Conservation (phyloP, 106 monocot genomes). For the Dendrobium chrysotoxum region DNA sequence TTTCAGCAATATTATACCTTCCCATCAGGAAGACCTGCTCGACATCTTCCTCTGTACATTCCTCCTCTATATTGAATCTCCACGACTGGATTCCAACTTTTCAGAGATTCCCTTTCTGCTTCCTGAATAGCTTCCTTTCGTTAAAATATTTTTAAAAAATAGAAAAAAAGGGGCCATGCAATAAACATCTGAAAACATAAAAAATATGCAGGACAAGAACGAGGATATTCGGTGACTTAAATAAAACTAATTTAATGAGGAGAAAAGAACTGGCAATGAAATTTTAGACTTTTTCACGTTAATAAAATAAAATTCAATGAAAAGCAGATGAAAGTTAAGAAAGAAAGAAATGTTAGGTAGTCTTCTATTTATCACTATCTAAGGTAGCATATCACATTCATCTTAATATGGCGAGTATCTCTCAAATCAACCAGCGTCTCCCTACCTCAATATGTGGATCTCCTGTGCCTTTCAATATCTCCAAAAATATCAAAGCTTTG, state of each 20-base stretch:
- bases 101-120: constrained; percentile 76
- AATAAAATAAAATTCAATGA: constrained; percentile 1
- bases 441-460: too few species aligned
- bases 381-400: too few species aligned
- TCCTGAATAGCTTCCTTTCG: constrained; percentile 36
- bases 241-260: neutral
- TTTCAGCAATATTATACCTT: constrained; percentile 44
- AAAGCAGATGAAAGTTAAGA: neutral
- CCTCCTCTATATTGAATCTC: constrained; percentile 85
- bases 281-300: neutral
- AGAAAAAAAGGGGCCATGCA: neutral
- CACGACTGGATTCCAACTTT: constrained; percentile 57
- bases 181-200: neutral
- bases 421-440: neutral
- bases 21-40: constrained; percentile 96
- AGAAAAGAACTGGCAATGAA: too few species aligned
- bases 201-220: neutral
- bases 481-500: neutral
- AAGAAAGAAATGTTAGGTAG: neutral
- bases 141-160: neutral
- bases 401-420: too few species aligned
- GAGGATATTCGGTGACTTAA: neutral
- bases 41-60: constrained; percentile 64
- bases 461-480: neutral
- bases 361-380: neutral